These are phyloP conservation scores for Elsinoe ampelina DNA, from an alignment of 2,329 filamentous ascomycete genomes.

Conservation along the genomic window DNA sequence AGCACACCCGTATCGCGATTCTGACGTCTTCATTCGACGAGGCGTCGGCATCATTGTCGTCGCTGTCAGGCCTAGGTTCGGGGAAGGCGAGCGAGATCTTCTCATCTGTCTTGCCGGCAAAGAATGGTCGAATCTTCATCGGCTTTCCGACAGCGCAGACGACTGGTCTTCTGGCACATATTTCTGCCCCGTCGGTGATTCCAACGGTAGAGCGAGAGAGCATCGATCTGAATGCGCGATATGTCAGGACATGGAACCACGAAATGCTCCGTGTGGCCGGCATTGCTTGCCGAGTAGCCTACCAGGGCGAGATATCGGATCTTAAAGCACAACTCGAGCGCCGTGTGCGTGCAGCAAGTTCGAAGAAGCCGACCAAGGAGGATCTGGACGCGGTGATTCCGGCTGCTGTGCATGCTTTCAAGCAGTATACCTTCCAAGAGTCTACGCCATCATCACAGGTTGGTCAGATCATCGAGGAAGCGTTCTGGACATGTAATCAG, in stretches of 20 bases:
- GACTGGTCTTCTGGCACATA: slow-evolving; percentile 84
- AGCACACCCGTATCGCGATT: slow-evolving; percentile 73
- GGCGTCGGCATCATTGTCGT: slow-evolving; percentile 53
- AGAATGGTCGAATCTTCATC: slow-evolving; percentile 88
- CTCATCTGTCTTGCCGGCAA: slow-evolving; percentile 77
- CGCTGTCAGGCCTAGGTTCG: slow-evolving; percentile 38
- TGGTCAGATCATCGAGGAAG: slow-evolving; percentile 80
- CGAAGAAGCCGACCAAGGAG: slow-evolving; percentile 47
- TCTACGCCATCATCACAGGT: slow-evolving; percentile 82
- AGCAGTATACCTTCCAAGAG: slow-evolving; percentile 79
- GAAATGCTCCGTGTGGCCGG: slow-evolving; percentile 88
- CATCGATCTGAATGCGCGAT: slow-evolving; percentile 91
- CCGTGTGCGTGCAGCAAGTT: slow-evolving; percentile 26
- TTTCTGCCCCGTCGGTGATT: slow-evolving; percentile 92
- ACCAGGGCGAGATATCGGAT: slow-evolving; percentile 75
- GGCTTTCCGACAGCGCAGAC: slow-evolving; percentile 97
- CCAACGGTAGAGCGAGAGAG: slow-evolving; percentile 95
- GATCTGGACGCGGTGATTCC: slow-evolving; percentile 61
- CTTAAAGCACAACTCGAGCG: slow-evolving; percentile 47
- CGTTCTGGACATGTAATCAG: slow-evolving; percentile 88
- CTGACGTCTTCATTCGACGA: slow-evolving; percentile 88
- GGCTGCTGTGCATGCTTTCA: slow-evolving; percentile 71
- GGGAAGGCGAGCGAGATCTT: slow-evolving; percentile 69
- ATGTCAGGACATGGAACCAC: slow-evolving; percentile 89
- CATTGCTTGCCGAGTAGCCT: slow-evolving; percentile 80